Evolutionary conservation across 2,329 filamentous ascomycete genomes (phyloP), one percentile per base, ranked within the genome.

Genomic region (Zymoseptoria tritici): DNA sequence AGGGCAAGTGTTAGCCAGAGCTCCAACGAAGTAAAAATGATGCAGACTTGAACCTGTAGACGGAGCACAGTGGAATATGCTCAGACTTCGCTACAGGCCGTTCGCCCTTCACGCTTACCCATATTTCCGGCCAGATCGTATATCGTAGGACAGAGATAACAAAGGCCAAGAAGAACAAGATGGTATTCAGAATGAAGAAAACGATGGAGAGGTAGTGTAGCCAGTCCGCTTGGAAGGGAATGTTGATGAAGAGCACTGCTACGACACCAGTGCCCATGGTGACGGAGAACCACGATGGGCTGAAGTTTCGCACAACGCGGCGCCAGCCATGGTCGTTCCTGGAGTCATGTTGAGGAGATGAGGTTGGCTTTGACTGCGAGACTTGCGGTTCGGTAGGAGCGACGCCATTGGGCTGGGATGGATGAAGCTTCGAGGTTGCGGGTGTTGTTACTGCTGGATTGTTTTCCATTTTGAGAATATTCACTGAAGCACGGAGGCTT

Each of bases 241-340:
- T 77, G 19, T 81, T 80, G 64, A 83, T 77, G 19, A 89, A 77
- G 20, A 89, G 76, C 49, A 88, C 80, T 1, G 83, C 82, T 8
- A 86, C 82, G 49, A 89, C 83, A 20, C 86, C 87, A 0, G 86
- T 89, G 36, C 86, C 86, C 85, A 89, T 70, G 24, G 61, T 70
- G 9, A 67, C 67, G 50, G 58, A 60, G 56, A 71, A 71, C 70
- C 68, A 70, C 3, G 66, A 67, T 0, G 67, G 67, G n/a, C 63
- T 68, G 60, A 70, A 70, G 58, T 70, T 70, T 42, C 65, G 63
- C n/a, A 70, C 64, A 22, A 69, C 61, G 9, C 63, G 63, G 46
- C 68, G 68, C 67, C 66, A 70, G 54, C 67, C 66, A 49, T 61
- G 57, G 26, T 64, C 46, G 29, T 62, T 62, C 42, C 58, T 64